Percentiles rank a stretch among this genome's conserved stretches.
These are phyloP conservation scores for Willaertia magna DNA, from an alignment of 208 protist genomes.

Conservation along the genomic window DNA sequence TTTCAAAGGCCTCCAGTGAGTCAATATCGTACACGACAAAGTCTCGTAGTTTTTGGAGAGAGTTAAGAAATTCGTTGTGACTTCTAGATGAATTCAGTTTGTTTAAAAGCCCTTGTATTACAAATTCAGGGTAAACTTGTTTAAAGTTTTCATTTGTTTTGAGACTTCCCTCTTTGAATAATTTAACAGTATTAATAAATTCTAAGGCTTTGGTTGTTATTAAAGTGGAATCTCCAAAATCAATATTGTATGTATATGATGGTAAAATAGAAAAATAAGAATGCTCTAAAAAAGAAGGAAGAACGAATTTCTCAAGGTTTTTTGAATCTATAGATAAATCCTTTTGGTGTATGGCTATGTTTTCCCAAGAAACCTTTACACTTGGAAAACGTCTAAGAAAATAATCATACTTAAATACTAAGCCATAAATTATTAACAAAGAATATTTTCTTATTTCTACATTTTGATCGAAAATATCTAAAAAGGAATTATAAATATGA, in stretches of 20 bases:
- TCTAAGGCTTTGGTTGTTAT: background rate
- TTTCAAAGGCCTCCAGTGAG: background rate
- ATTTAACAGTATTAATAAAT: background rate
- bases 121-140: background rate
- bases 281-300: background rate
- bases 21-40: background rate
- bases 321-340: background rate
- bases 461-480: too few relatives aligned
- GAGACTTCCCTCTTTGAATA: background rate
- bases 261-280: background rate
- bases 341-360: too few relatives aligned
- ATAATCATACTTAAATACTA: too few relatives aligned
- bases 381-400: too few relatives aligned
- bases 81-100: background rate
- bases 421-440: too few relatives aligned
- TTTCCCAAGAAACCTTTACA: too few relatives aligned
- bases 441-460: too few relatives aligned
- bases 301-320: background rate
- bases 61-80: background rate
- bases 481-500: too few relatives aligned
- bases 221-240: too few relatives aligned
- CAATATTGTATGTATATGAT: background rate
- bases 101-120: background rate
- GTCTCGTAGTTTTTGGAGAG: background rate
- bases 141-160: background rate